These are phyloP conservation scores for Gnaphalium uliginosum DNA, from an alignment of 129 eudicot species.

Conservation along the genomic window DNA sequence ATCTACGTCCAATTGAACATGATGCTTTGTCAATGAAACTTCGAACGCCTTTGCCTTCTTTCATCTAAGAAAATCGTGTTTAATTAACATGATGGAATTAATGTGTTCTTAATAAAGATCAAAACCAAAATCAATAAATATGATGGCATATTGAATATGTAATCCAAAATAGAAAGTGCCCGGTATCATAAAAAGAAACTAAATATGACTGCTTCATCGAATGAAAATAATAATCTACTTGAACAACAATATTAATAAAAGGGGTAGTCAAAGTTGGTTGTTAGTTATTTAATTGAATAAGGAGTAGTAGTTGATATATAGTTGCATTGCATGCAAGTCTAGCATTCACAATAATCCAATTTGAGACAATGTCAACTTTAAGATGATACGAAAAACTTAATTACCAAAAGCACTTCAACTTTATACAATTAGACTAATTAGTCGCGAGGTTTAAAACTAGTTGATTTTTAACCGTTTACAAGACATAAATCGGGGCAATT, in stretches of 20 bases:
- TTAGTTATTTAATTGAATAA: slow-evolving; percentile 12
- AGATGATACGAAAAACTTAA: neutral
- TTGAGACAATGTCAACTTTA: slow-evolving; percentile 6
- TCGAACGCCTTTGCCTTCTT: too few species aligned
- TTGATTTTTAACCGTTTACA: neutral
- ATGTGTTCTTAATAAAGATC: neutral
- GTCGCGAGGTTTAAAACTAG: neutral
- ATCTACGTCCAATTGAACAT: neutral
- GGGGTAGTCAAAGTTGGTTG: slow-evolving; percentile 22
- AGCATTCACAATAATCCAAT: neutral
- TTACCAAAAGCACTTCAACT: neutral
- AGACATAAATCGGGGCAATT: too few species aligned
- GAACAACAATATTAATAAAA: neutral
- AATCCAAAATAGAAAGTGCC: too few species aligned
- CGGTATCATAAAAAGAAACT: neutral
- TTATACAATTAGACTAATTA: neutral
- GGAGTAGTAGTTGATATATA: neutral
- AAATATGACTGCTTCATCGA: neutral
- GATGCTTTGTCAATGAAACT: neutral
- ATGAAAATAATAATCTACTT: neutral
- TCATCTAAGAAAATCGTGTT: too few species aligned
- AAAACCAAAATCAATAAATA: neutral
- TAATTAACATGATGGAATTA: too few species aligned
- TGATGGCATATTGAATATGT: too few species aligned
- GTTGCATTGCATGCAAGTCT: neutral